Evolutionary conservation across 2,329 filamentous ascomycete genomes (phyloP), one percentile per base, ranked within the genome.

Genomic region (Chaetomium globosum): DNA sequence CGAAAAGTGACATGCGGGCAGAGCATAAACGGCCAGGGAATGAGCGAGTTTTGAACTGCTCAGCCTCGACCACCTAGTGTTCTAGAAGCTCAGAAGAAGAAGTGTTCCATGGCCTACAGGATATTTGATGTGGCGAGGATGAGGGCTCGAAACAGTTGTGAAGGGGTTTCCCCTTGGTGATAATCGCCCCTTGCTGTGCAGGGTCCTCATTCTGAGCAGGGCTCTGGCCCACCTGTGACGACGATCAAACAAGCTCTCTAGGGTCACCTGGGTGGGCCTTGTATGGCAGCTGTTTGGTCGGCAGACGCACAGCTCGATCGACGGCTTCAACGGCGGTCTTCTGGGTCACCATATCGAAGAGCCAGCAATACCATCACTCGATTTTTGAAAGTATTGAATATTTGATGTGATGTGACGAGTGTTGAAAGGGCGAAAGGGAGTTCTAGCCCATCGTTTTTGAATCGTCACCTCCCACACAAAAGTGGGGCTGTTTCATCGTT

Each of bases 211-310:
- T 33, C 19, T 31, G 30, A 26, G 49, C 7, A n/a, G 31, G 46
- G 28, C 21, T 21, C 16, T 33, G 13, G 39, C 46, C 57, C 55
- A 19, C 54, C 60, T 65, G 55, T 43, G 49, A 66, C 64, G 66
- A 48, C 66, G 66, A 68, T 68, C 66, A 68, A 16, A 63, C 66
- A 61, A 53, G 28, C n/a, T 26, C n/a, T 23, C 30, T 30, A 26
- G n/a, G 39, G 48, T 6, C n/a, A 12, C 9, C 4, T 26, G n/a
- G 39, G 60, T 49, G 39, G 36, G 26, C 21, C 33, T 10, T 16
- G 12, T 39, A 10, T 8, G 21, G 19, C 16, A 26, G 46, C n/a
- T n/a, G 46, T 36, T 30, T 36, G n/a, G 28, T 59, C 43, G 28
- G 21, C 46, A 7, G 30, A 21, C 58, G n/a, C n/a, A 30, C 26